Evolutionary conservation across 2,329 filamentous ascomycete species (phyloP).

Genomic region (Sordariomycetes sp.): DNA sequence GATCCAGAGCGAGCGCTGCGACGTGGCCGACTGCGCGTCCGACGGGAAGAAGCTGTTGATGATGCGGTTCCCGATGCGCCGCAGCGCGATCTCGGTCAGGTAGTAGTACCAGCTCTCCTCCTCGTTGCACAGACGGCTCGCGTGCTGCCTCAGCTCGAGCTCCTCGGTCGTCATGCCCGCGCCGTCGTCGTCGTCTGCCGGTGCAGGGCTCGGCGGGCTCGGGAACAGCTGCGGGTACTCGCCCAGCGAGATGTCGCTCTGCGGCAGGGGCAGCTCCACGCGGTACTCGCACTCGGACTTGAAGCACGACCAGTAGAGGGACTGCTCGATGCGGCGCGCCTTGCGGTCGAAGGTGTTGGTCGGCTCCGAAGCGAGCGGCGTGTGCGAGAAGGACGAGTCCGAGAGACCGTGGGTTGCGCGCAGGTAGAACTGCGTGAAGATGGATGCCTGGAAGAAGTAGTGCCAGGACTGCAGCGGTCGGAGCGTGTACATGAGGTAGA

Average conservation of each 20-base stretch:
- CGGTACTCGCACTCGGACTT: conserved; percentile 31
- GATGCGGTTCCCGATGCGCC: conserved; percentile 30
- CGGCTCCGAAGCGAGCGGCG: conserved; percentile 2
- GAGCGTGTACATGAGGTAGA: conserved; percentile 29
- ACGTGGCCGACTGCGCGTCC: neutral
- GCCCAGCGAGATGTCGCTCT: conserved; percentile 21
- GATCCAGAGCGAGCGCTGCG: neutral
- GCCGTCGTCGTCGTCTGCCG: neutral
- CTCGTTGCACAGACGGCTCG: conserved; percentile 13
- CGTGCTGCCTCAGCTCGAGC: conserved; percentile 9
- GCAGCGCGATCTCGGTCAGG: conserved; percentile 29
- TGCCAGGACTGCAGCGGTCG: conserved; percentile 26
- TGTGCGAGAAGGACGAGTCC: conserved; percentile 5
- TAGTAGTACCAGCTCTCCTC: conserved; percentile 34
- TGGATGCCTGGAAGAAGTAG: conserved; percentile 19
- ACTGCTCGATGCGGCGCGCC: conserved; percentile 22
- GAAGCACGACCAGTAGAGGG: conserved; percentile 32
- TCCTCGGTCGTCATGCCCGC: conserved; percentile 5
- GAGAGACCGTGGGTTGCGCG: conserved; percentile 10
- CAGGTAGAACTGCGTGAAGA: conserved; percentile 23
- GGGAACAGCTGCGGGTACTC: conserved; percentile 22
- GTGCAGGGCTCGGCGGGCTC: conserved; percentile 13
- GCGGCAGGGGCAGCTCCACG: conserved; percentile 25
- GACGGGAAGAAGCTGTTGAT: conserved; percentile 16
- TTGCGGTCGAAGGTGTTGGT: conserved; percentile 6